These are phyloP conservation scores for Aspergillus ostianus DNA, from an alignment of 495 filamentous ascomycete genomes.

Conservation along the genomic window DNA sequence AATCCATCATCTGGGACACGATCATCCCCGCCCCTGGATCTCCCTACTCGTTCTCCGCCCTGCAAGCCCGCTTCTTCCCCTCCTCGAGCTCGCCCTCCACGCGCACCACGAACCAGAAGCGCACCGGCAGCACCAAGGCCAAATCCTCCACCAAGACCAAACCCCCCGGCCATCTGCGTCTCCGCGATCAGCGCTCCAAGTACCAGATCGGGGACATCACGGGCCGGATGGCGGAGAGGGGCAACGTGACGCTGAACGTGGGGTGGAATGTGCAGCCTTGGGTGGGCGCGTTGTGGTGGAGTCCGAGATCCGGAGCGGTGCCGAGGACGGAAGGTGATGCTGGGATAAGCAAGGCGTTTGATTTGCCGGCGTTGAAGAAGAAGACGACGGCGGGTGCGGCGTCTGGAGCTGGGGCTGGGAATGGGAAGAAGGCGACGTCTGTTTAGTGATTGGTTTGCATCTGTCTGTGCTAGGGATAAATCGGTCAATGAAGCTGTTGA, in stretches of 20 bases:
- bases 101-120: slow-evolving; percentile 17
- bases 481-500: too few species aligned
- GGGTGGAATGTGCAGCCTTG: slow-evolving; percentile 98
- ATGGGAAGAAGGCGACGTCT: not conserved
- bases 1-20: slow-evolving; percentile 91
- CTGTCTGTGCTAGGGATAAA: not conserved
- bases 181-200: slow-evolving; percentile 81
- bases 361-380: slow-evolving; percentile 68
- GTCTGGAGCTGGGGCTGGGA: not conserved
- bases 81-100: not conserved
- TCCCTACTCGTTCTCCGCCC: slow-evolving; percentile 47
- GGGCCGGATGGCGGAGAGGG: slow-evolving; percentile 64
- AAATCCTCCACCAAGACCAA: slow-evolving; percentile 20
- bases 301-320: slow-evolving; percentile 48
- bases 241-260: slow-evolving; percentile 73
- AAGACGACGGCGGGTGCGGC: slow-evolving; percentile 24
- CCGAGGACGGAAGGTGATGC: slow-evolving; percentile 62
- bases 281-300: slow-evolving; percentile 87
- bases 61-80: slow-evolving; percentile 36
- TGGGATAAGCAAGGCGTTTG: slow-evolving; percentile 66
- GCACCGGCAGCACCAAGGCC: slow-evolving; percentile 1
- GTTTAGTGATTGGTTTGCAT: slow-evolving; percentile 4
- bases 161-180: slow-evolving; percentile 59
- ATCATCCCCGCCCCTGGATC: slow-evolving; percentile 76
- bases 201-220: slow-evolving; percentile 91